Base-by-base conservation (phyloP, 768 basidiomycete species). In the Leccinum ochraceum region DNA sequence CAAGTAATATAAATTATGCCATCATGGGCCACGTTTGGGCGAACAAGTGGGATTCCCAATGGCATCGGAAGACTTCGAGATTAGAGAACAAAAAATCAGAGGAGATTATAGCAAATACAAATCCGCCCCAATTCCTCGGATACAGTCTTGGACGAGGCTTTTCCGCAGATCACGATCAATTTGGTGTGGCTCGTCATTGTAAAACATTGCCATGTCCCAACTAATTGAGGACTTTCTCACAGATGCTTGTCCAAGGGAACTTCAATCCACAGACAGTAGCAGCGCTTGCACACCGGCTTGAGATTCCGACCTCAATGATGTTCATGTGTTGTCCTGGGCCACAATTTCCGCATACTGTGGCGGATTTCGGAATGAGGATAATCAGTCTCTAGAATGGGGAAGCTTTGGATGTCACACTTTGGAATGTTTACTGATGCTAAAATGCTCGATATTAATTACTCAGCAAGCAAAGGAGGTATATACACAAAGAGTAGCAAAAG, bases 141-240 rank as follows among this genome's bases (percentile, higher is more conserved):
- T 6, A 22, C 57, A 83, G 81, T 85, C 55, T 69, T 86, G 32
- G 84, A 87, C 60, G 84, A 87, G 71, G 84, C 82, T 1, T 88
- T 88, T 61, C 86, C 87, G 1, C 80, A 83, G 59, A 81, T 86
- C 11, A 88, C 86, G 0, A 76, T 88, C 39, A 87, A 87, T 65
- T 74, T 86, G 49, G 84, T 86, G 59, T 32, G 0, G 53, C 26
- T 56, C 16, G 34, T 14, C 48, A 16, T 46, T 17, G 17, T 9
- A 32, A 49, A 8, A 44, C 42, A 36, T 11, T 17, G 11, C 13
- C 20, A 5, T 24, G 50, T 52, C 59, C 16, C 6, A 26, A 4
- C 22, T 24, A 50, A 24, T 16, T 53, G 3, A 58, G 11, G 39
- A 5, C 39, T 36, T 26, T 7, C 39, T 60, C 10, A 6, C 60